Conservation (phyloP, 305 asterid genomes). For the Fraxinus ornus region DNA sequence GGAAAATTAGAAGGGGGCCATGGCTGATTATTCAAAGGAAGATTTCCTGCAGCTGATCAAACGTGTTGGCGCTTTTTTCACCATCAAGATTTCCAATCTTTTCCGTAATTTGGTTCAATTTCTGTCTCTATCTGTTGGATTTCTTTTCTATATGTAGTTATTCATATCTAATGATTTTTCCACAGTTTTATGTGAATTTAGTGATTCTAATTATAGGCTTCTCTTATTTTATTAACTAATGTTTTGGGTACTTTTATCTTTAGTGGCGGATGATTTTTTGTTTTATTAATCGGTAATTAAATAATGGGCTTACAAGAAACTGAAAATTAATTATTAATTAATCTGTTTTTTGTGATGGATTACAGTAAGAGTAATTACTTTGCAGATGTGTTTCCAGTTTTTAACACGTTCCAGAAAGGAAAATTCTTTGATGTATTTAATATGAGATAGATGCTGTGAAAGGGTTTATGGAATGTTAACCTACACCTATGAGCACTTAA, state of each 20-base stretch:
- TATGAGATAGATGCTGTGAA: not conserved
- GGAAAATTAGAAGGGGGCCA: slow-evolving; percentile 20
- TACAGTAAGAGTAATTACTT: not conserved
- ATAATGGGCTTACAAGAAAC: not conserved
- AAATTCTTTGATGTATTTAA: not conserved
- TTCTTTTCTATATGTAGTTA: not conserved
- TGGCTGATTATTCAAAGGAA: slow-evolving; percentile 75
- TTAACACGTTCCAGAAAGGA: not conserved
- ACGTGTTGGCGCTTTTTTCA: slow-evolving; percentile 67
- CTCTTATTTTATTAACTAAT: not conserved
- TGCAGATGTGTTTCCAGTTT: not conserved
- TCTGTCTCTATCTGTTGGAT: not conserved
- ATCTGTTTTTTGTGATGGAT: not conserved
- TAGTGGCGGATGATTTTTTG: not conserved
- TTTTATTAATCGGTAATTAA: not conserved
- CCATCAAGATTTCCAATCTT: slow-evolving; percentile 59
- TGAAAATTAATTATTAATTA: not conserved
- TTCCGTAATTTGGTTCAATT: slow-evolving; percentile 48
- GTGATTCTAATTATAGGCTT: not conserved
- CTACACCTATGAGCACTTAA: not conserved
- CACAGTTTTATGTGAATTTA: not conserved
- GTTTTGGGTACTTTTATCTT: not conserved
- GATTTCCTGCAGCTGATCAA: slow-evolving; percentile 63
- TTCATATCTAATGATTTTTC: not conserved
- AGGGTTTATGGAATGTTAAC: not conserved